Evolutionary conservation across 768 basidiomycete species (phyloP).

Genomic region (Leccinum truebloodii): DNA sequence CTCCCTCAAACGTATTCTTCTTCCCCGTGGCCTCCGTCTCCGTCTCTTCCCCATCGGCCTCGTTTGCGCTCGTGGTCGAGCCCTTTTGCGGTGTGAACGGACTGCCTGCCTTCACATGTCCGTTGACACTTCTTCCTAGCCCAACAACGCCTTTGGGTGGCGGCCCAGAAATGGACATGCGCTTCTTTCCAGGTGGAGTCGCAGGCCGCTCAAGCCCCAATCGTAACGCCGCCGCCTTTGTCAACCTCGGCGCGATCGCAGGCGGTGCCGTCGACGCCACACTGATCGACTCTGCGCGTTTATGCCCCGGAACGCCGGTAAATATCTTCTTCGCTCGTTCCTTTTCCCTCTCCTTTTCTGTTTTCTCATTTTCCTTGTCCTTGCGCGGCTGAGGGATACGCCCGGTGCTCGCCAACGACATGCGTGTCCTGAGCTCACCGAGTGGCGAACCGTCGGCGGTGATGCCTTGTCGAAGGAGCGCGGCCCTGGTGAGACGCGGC

Average conservation of each 20-base stretch:
- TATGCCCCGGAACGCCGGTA: constrained; percentile 80
- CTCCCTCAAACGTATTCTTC: constrained; percentile 47
- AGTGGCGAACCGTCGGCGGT: constrained; percentile 38
- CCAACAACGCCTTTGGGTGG: constrained; percentile 12
- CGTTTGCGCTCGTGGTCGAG: constrained; percentile 23
- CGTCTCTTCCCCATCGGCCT: constrained; percentile 32
- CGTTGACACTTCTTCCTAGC: constrained; percentile 1
- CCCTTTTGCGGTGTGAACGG: constrained; percentile 14
- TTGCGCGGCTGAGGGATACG: constrained; percentile 31
- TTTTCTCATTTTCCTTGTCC: constrained; percentile 33
- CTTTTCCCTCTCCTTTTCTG: constrained; percentile 58
- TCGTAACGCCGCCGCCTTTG: constrained; percentile 70
- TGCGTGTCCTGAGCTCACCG: constrained; percentile 23
- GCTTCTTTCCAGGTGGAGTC: constrained; percentile 39
- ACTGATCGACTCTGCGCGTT: constrained; percentile 61
- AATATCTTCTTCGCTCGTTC: constrained; percentile 67
- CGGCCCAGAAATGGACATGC: constrained; percentile 33
- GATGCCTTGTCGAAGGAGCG: constrained; percentile 68
- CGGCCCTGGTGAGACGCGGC: constrained; percentile 75
- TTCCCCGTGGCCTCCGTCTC: constrained; percentile 28
- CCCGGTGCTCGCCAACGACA: constrained; percentile 37
- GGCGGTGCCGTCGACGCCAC: constrained; percentile 81
- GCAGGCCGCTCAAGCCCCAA: constrained; percentile 51
- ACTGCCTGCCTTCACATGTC: constrained; percentile 6
- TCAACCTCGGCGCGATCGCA: constrained; percentile 69